Percentiles rank a stretch among this genome's conserved stretches.
Conservation (phyloP, 148 eudicot genomes). For the Drosera capensis region DNA sequence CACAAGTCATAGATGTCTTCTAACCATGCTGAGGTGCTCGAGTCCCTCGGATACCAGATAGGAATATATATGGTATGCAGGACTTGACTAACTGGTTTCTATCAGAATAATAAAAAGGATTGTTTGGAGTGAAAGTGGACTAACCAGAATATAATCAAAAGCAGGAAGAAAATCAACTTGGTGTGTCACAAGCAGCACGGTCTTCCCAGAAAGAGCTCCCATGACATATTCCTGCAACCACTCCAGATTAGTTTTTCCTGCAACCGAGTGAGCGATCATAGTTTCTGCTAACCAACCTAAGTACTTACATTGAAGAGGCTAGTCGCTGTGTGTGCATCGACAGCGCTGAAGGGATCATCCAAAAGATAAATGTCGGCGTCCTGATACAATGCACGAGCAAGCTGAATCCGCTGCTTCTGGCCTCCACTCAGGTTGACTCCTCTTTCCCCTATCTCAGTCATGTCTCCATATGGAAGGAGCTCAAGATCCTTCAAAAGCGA, state of each 20-base stretch:
- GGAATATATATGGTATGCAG: too few relatives aligned
- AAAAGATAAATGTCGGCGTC: conserved; percentile 78
- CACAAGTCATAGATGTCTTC: background rate
- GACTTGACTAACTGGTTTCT: too few relatives aligned
- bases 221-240: conserved; percentile 68
- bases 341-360: conserved; percentile 97
- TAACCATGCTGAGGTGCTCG: background rate
- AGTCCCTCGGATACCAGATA: too few relatives aligned
- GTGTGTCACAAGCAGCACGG: conserved; percentile 84
- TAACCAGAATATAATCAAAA: conserved; percentile 70
- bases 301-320: conserved; percentile 58
- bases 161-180: conserved; percentile 98
- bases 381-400: conserved; percentile 84
- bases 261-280: background rate
- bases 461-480: conserved; percentile 63
- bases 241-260: background rate
- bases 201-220: conserved; percentile 68
- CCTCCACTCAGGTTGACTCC: conserved; percentile 95
- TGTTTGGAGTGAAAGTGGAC: conserved; percentile 7
- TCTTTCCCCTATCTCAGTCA: conserved; percentile 91
- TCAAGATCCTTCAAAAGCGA: conserved; percentile 74
- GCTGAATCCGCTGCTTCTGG: conserved; percentile 90
- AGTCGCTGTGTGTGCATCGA: conserved; percentile 91
- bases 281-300: too few relatives aligned
- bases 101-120: too few relatives aligned